These are phyloP conservation scores for Pythium guiyangense DNA, from an alignment of 352 stramenopile genomes.

Conservation along the genomic window DNA sequence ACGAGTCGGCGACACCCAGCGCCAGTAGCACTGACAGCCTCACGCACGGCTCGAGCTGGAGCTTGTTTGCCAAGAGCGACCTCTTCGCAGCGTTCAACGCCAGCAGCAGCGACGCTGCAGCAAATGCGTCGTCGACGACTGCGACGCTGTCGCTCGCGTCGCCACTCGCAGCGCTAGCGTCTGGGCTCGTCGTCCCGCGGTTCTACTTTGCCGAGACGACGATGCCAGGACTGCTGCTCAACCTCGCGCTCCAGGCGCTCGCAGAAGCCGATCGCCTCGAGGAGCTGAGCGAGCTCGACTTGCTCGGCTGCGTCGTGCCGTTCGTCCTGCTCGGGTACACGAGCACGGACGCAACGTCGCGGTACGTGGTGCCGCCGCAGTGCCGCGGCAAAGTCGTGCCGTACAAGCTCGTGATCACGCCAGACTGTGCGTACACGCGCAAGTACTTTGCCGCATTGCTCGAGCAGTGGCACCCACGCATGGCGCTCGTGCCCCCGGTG, in stretches of 20 bases:
- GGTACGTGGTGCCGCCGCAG: conserved; percentile 35
- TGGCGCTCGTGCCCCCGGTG: conserved; percentile 36
- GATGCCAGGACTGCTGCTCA: conserved; percentile 54
- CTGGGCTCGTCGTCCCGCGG: conserved; percentile 28
- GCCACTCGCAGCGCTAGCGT: conserved; percentile 12
- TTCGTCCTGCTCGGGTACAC: conserved; percentile 50
- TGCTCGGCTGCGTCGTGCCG: conserved; percentile 39
- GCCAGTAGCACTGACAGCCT: neutral
- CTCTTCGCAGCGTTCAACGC: conserved; percentile 23
- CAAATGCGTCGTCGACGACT: neutral
- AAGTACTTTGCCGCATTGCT: conserved; percentile 45
- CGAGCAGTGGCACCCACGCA: conserved; percentile 53
- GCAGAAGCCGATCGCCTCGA: conserved; percentile 39
- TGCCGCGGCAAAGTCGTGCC: conserved; percentile 54
- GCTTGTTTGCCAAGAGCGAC: conserved; percentile 29
- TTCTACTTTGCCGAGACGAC: conserved; percentile 72
- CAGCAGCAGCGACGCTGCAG: neutral
- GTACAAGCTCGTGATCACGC: conserved; percentile 71
- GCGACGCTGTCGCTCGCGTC: neutral
- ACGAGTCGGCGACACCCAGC: conserved; percentile 20
- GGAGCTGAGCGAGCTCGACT: conserved; percentile 28
- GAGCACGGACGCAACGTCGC: conserved; percentile 26
- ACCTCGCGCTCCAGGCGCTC: conserved; percentile 40
- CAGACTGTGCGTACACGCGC: conserved; percentile 63
- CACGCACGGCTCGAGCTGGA: conserved; percentile 32